Percentiles rank a stretch among this genome's conserved stretches.
These are phyloP conservation scores for Balansia obtecta DNA, from an alignment of 2,329 filamentous ascomycete genomes.

Conservation along the genomic window DNA sequence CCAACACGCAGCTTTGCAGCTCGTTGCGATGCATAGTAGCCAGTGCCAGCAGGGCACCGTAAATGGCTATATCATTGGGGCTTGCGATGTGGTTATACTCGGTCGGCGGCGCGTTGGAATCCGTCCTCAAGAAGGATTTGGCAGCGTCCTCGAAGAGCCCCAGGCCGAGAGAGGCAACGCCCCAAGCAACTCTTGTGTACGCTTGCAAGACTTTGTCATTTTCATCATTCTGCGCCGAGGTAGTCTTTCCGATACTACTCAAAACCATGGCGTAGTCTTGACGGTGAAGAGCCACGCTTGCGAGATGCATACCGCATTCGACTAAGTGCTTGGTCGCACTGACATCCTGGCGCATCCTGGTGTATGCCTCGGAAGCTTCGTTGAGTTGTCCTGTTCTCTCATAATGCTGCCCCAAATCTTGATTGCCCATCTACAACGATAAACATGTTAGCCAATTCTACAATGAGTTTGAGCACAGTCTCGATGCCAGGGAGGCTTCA, in stretches of 20 bases:
- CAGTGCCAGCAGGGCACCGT: conserved; percentile 80
- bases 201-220: conserved; percentile 33
- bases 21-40: conserved; percentile 76
- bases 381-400: conserved; percentile 65
- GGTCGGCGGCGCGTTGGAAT: conserved; percentile 34
- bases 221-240: conserved; percentile 32
- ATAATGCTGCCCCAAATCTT: conserved; percentile 78
- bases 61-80: conserved; percentile 81
- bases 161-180: conserved; percentile 37
- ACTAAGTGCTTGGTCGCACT: conserved; percentile 72
- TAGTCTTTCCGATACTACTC: conserved; percentile 50
- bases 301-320: conserved; percentile 68
- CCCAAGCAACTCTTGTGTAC: conserved; percentile 37
- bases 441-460: neutral
- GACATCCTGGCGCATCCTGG: conserved; percentile 82
- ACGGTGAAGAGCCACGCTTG: conserved; percentile 63
- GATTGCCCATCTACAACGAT: conserved; percentile 67
- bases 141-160: conserved; percentile 52
- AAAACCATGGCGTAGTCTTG: conserved; percentile 63
- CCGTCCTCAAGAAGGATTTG: conserved; percentile 52
- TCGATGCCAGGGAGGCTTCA: neutral
- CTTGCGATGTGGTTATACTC: conserved; percentile 62
- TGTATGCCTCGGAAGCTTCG: conserved; percentile 64
- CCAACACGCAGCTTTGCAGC: conserved; percentile 64
- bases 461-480: neutral